Evolutionary conservation across 192 early-diverging fungal species (phyloP).

Genomic region (Backusella sp.): DNA sequence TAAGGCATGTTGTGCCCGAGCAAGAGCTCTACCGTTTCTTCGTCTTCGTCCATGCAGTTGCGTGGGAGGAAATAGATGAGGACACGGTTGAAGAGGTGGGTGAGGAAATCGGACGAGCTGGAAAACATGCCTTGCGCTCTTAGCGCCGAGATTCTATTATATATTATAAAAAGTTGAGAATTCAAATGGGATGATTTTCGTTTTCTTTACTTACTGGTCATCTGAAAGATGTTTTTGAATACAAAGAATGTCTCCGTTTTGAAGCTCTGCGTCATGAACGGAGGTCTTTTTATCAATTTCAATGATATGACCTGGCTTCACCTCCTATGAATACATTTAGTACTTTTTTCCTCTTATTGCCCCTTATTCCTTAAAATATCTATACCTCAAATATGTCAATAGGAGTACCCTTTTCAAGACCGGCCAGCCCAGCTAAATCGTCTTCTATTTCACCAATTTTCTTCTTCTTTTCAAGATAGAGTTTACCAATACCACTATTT

Average conservation of each 20-base stretch:
- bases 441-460: conserved; percentile 65
- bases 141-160: conserved; percentile 26
- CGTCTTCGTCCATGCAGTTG: neutral
- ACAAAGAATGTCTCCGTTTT: conserved; percentile 92
- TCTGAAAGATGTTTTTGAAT: conserved; percentile 61
- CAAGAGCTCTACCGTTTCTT: conserved; percentile 31
- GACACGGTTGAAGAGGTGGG: conserved; percentile 66
- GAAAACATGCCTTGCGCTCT: neutral
- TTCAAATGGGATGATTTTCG: neutral
- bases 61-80: conserved; percentile 66
- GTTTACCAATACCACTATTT: conserved; percentile 49
- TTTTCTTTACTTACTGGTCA: conserved; percentile 22
- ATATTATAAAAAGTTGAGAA: neutral
- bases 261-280: conserved; percentile 75
- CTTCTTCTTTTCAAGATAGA: conserved; percentile 48
- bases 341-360: neutral
- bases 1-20: conserved; percentile 64
- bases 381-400: conserved; percentile 9
- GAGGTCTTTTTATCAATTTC: conserved; percentile 59
- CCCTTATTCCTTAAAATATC: neutral
- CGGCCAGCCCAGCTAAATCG: conserved; percentile 49
- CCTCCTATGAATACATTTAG: conserved; percentile 54
- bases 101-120: conserved; percentile 72
- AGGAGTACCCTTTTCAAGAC: neutral
- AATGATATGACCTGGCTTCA: conserved; percentile 91